Percentiles rank a stretch among this genome's conserved stretches.
phyloP scores from a whole-genome alignment of 1,284 basidiomycete genomes.

The Abortiporus biennis region DNA sequence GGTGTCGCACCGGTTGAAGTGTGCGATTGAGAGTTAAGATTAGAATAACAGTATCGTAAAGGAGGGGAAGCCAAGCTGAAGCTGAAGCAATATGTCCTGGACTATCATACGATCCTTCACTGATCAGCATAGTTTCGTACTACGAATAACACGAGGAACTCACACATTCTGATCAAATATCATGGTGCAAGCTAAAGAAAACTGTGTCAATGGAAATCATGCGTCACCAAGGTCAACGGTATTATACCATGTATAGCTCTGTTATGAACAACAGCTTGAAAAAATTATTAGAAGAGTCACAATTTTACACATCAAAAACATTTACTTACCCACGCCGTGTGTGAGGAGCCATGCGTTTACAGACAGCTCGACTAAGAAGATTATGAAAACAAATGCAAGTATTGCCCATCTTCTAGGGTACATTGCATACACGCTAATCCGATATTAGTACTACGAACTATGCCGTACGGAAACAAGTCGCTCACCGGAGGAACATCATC shows the following conservation, averaged over 20 bases:
- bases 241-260: slow-evolving; percentile 7
- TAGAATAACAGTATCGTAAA: slow-evolving; percentile 50
- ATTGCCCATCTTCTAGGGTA: slow-evolving; percentile 31
- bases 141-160: no score
- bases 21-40: slow-evolving; percentile 40
- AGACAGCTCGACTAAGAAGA: slow-evolving; percentile 35
- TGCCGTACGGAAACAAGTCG: neutral
- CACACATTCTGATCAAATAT: slow-evolving; percentile 38
- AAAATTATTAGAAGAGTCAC: neutral
- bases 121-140: neutral
- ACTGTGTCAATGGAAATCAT: slow-evolving; percentile 1
- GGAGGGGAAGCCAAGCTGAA: slow-evolving; percentile 49
- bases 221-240: neutral
- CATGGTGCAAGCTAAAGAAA: slow-evolving; percentile 46
- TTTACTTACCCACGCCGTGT: slow-evolving; percentile 14
- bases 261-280: slow-evolving; percentile 10
- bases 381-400: slow-evolving; percentile 27
- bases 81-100: slow-evolving; percentile 30
- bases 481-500: slow-evolving; percentile 52
- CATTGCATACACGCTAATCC: slow-evolving; percentile 36
- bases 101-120: neutral
- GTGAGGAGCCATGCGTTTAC: slow-evolving; percentile 44
- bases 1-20: slow-evolving; percentile 31
- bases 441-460: neutral
- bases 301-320: neutral